Evolutionary conservation across 164 flowering plant genomes (phyloP).

Genomic region (Saururus chinensis): DNA sequence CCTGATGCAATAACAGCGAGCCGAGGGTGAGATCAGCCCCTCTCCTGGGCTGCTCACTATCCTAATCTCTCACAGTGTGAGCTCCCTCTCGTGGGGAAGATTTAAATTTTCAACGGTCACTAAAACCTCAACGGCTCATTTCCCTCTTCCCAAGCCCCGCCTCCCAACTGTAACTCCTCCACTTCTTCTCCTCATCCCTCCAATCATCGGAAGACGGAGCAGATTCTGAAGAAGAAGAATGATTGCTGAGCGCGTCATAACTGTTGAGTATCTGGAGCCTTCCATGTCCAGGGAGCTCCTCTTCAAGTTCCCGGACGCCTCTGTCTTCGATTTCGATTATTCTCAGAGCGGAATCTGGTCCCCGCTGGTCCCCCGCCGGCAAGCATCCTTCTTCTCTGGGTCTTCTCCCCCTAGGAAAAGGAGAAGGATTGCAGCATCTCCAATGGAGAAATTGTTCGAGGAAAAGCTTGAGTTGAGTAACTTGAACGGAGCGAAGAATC

Average conservation of each 20-base stretch:
- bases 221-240: background rate
- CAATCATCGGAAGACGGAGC: background rate
- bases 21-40: no score
- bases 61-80: no score
- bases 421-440: constrained; percentile 12
- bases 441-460: background rate
- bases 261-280: constrained; percentile 53
- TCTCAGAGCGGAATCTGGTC: constrained; percentile 88
- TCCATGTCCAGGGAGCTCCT: constrained; percentile 56
- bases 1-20: no score
- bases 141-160: no score
- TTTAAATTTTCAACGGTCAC: no score
- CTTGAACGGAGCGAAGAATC: background rate
- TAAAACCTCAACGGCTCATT: no score
- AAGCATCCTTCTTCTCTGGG: background rate
- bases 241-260: constrained; percentile 14
- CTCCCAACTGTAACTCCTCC: background rate
- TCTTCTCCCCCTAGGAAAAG: constrained; percentile 6
- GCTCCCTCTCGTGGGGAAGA: no score
- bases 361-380: constrained; percentile 44
- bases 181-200: background rate
- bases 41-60: no score
- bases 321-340: constrained; percentile 77
- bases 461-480: constrained; percentile 4
- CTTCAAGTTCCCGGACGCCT: constrained; percentile 69